Percentiles rank a stretch among this genome's conserved stretches.
Conservation (phyloP, 805 yeast species). For the Zygotorulaspora danielsina region DNA sequence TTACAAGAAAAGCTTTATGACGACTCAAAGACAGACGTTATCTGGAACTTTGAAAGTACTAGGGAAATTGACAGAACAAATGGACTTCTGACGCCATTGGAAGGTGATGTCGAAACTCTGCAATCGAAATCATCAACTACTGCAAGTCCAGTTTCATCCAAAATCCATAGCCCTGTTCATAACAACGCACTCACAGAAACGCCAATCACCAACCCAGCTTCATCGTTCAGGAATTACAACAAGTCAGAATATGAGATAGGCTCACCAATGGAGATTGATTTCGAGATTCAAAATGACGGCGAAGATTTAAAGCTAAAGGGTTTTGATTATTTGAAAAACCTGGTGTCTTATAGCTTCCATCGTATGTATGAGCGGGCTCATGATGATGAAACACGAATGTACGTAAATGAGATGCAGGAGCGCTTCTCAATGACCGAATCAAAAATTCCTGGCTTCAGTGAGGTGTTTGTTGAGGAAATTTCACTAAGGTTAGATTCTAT, state of each 20-base stretch:
- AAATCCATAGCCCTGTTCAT: conserved; percentile 15
- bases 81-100: conserved; percentile 2
- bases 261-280: conserved; percentile 23
- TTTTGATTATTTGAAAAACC: conserved; percentile 40
- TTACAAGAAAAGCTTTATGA: conserved; percentile 33
- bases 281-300: conserved; percentile 13
- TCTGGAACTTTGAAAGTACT: conserved; percentile 12
- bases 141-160: conserved; percentile 18
- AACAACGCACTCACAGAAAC: conserved; percentile 10
- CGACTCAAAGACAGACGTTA: conserved; percentile 8
- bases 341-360: conserved; percentile 43
- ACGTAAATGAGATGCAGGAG: conserved; percentile 43
- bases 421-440: conserved; percentile 45
- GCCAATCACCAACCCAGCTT: conserved; percentile 22
- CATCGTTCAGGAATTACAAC: conserved; percentile 21
- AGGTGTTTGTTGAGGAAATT: conserved; percentile 64
- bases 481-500: conserved; percentile 37
- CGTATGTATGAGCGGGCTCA: conserved; percentile 51
- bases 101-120: conserved; percentile 3
- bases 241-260: conserved; percentile 17
- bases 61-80: conserved; percentile 2
- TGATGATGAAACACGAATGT: conserved; percentile 43
- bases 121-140: conserved; percentile 6
- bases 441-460: conserved; percentile 58
- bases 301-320: conserved; percentile 21